Evolutionary conservation across 345 rosid genomes (phyloP), one percentile per base, ranked within the genome.

Genomic region (Corymbia maculata): DNA sequence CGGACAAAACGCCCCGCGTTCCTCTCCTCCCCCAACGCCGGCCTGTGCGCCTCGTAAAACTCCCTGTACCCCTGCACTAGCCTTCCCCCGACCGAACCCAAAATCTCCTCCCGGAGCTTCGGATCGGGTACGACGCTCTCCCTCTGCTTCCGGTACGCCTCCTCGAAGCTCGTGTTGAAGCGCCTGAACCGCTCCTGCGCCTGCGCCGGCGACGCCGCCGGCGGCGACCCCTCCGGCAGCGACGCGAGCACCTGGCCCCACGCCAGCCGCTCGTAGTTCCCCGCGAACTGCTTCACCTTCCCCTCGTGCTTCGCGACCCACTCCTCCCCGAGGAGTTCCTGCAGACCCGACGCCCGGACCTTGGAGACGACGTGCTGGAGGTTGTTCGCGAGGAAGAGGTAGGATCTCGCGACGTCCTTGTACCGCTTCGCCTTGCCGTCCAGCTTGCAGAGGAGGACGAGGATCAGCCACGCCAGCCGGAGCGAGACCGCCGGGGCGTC

Each of bases 331-430:
- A 94, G 94, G 26, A 95, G 84, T 26, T 86, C 86, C 85, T 61
- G 87, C 5, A 95, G 91, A 86, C 93, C 91, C 51, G 99, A 94
- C 28, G 94, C 88, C 15, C 93, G 93, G 87, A 90, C 96, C 53
- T 61, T 90, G 6, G 92, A 87, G 47, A 92, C 88, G 17, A 95
- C 92, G 91, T 94, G 93, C 36, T 94, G 97, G 79, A 95, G 91
- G 89, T 94, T 96, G 93, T 95, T 96, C 19, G 96, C 95, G 42
- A 96, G 88, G 94, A 94, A 96, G 88, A 96, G 94, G 88, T 95
- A 95, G 21, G 93, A 91, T 44, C 90, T 16, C 6, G 96, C 90
- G 42, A 89, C 90, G 85, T 93, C 93, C 47, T 94, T 95, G 92
- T 94, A 95, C 42, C 86, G 92, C 86, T 95, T 90, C 6, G 96